Conservation (phyloP, 208 protist genomes). For the Leishmania arabica region DNA sequence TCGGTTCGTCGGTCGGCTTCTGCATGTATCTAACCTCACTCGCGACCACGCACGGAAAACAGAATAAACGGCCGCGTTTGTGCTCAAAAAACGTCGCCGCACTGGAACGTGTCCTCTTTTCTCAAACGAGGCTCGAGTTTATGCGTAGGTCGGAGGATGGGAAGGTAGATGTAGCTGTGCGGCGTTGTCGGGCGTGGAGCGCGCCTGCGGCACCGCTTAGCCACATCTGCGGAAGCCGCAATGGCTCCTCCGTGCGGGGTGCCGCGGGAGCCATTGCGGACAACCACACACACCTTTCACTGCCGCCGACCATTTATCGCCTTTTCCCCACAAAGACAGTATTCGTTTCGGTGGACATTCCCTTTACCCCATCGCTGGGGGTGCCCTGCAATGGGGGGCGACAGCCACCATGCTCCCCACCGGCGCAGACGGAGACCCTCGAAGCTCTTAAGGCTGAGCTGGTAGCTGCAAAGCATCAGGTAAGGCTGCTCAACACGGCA, state of each 20-base stretch:
- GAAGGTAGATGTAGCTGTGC: slow-evolving; percentile 36
- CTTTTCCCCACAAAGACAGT: slow-evolving; percentile 25
- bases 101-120: not conserved
- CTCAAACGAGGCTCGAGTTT: slow-evolving; percentile 4
- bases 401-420: not conserved
- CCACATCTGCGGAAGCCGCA: slow-evolving; percentile 15
- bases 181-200: slow-evolving; percentile 35
- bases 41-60: not conserved
- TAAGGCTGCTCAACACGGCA: slow-evolving; percentile 54
- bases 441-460: slow-evolving; percentile 30
- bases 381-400: not conserved
- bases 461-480: slow-evolving; percentile 59
- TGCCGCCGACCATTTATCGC: slow-evolving; percentile 14
- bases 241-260: not conserved
- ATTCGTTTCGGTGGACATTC: slow-evolving; percentile 8
- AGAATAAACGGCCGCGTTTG: not conserved
- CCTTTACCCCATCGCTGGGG: not conserved
- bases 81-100: not conserved
- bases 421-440: not conserved
- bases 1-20: not conserved
- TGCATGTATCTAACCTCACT: not conserved
- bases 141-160: slow-evolving; percentile 29
- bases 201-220: slow-evolving; percentile 33
- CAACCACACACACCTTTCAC: not conserved
- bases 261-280: not conserved